phyloP scores from a whole-genome alignment of 2,329 filamentous ascomycete species.

The Juglanconis oblonga region DNA sequence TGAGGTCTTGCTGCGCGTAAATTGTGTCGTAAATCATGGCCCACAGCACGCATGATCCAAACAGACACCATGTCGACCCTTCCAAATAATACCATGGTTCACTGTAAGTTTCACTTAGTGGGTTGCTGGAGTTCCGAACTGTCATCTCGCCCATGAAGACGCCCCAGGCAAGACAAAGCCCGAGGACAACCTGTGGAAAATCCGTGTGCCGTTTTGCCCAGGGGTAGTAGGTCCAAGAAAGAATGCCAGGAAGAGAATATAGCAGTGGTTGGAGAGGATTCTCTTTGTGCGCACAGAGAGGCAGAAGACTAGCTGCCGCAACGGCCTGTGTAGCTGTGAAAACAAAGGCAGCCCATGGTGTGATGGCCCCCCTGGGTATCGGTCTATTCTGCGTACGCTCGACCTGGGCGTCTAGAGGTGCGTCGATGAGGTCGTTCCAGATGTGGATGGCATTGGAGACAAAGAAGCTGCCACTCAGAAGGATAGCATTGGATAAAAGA shows the following conservation, averaged over 20 bases:
- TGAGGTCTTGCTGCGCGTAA: slow-evolving; percentile 33
- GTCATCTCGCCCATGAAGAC: no score
- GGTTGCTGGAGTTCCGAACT: no score
- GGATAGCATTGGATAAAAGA: slow-evolving; percentile 29
- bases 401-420: slow-evolving; percentile 50
- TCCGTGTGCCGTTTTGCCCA: no score
- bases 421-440: slow-evolving; percentile 56
- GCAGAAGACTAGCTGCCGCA: slow-evolving; percentile 15
- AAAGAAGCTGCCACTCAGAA: slow-evolving; percentile 29
- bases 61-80: no score
- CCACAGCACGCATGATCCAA: slow-evolving; percentile 25
- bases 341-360: slow-evolving; percentile 38
- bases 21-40: slow-evolving; percentile 34
- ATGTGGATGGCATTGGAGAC: slow-evolving; percentile 43
- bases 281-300: not conserved
- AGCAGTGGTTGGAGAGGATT: not conserved
- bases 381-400: slow-evolving; percentile 48
- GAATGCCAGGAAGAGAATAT: no score
- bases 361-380: slow-evolving; percentile 48
- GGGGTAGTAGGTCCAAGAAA: no score
- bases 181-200: no score
- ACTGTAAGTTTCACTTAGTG: no score
- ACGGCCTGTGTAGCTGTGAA: slow-evolving; percentile 38
- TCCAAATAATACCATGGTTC: no score
- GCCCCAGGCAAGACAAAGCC: no score